A percentile compares a stretch with the other conserved stretches of the same genome.
Conservation (phyloP, 768 basidiomycete genomes). For the Boletellus sp. region DNA sequence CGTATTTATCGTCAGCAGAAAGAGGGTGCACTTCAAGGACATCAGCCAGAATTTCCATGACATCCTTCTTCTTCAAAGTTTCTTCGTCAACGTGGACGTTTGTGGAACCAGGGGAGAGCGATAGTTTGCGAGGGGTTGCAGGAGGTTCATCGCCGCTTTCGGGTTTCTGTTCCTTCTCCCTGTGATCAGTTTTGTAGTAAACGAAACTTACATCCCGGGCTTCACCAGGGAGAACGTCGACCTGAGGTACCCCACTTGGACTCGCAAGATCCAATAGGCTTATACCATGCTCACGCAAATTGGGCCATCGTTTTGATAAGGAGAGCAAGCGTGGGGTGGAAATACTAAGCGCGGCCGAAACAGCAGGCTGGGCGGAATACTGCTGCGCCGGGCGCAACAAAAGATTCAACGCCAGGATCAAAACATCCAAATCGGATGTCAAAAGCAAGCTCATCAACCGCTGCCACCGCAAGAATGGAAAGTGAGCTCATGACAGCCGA, state of each 20-base stretch:
- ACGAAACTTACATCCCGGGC: conserved; percentile 77
- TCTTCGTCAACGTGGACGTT: conserved; percentile 61
- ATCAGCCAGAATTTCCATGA: conserved; percentile 78
- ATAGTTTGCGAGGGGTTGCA: conserved; percentile 48
- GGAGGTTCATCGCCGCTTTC: conserved; percentile 44
- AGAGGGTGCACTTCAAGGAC: conserved; percentile 62
- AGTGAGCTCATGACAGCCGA: neutral
- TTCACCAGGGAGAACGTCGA: conserved; percentile 65
- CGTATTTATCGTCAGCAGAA: conserved; percentile 81
- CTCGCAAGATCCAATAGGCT: conserved; percentile 71
- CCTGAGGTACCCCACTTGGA: conserved; percentile 45
- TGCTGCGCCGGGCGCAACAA: conserved; percentile 92
- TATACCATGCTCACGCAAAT: conserved; percentile 75
- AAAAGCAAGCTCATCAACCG: conserved; percentile 85
- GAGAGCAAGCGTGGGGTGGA: conserved; percentile 78
- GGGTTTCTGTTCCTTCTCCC: conserved; percentile 44
- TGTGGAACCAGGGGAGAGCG: conserved; percentile 46
- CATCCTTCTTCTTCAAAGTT: conserved; percentile 53
- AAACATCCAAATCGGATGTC: conserved; percentile 85
- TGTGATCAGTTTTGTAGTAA: conserved; percentile 67
- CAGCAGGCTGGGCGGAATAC: conserved; percentile 83
- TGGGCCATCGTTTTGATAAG: conserved; percentile 82
- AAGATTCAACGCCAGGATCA: conserved; percentile 78
- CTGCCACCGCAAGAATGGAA: conserved; percentile 39
- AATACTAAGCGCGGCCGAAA: conserved; percentile 78